Evolutionary conservation across 805 yeast genomes (phyloP), one percentile per base, ranked within the genome.

Genomic region (Spathaspora passalidarum): DNA sequence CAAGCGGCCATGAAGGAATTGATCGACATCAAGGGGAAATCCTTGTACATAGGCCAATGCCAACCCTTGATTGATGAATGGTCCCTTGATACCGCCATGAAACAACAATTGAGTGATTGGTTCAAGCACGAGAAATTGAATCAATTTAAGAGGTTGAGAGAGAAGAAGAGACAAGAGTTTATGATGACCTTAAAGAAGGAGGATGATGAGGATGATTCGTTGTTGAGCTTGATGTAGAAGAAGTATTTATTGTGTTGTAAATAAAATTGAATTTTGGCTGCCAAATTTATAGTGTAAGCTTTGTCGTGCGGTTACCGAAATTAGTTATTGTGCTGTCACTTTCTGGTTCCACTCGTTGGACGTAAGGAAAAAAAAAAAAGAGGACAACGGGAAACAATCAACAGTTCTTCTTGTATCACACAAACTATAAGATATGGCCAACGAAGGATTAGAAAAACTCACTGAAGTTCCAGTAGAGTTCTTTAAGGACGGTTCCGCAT

Each of bases 381-480:
- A 25, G 34, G 34, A 29, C 16, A 29, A 29, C 34, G 16, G 14
- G 17, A 29, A 11, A 4, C 13, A 11, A n/a, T n/a, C n/a, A 26
- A 5, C 13, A 26, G 14, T 17, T 13, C 16, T 29, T 29, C 14
- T 13, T n/a, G 16, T 25, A 4, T 25, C 4, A 17, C 19, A 17
- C n/a, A 37, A 16, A 18, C 14, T 14, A 29, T 19, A 40, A 14
- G 10, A 26, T 10, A 34, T 71, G 76, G 78, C 79, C 59, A 60
- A 68, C 44, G 84, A 80, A 63, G 83, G 83, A 56, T 74, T 82
- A 61, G 95, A 86, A 66, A 86, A 85, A 66, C 60, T 86, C 49
- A 78, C 89, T 34, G 96, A 91, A 66, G 85, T 88, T 50, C 97
- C 98, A 59, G 78, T 83, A 53, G 97, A 89, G 64, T 89, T 92